Percentiles rank a stretch among this genome's conserved stretches.
phyloP scores from a whole-genome alignment of 768 basidiomycete species.

The Boletellus ananas region DNA sequence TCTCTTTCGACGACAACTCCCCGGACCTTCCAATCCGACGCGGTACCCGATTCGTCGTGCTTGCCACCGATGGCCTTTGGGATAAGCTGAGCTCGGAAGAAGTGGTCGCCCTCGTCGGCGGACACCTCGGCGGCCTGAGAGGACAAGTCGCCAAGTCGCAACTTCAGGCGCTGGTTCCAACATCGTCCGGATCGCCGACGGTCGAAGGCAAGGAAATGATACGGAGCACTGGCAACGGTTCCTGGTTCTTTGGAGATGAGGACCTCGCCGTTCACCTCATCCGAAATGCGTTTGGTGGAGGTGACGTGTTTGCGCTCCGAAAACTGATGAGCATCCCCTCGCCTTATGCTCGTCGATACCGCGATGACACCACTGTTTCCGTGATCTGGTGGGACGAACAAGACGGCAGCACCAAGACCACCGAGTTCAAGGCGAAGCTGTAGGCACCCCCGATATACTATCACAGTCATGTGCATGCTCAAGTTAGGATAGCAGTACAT shows the following conservation, averaged over 20 bases:
- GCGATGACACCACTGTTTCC: slow-evolving; percentile 84
- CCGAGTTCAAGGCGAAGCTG: slow-evolving; percentile 48
- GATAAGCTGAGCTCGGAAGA: slow-evolving; percentile 75
- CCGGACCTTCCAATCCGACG: slow-evolving; percentile 17
- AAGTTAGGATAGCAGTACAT: slow-evolving; percentile 3
- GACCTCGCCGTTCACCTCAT: slow-evolving; percentile 81
- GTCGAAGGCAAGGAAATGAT: slow-evolving; percentile 61
- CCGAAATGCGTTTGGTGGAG: slow-evolving; percentile 90
- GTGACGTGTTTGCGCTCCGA: slow-evolving; percentile 54
- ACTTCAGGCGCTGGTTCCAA: slow-evolving; percentile 54
- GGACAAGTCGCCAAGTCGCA: slow-evolving; percentile 59
- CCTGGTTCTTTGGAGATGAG: slow-evolving; percentile 78
- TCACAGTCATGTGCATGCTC: not conserved
- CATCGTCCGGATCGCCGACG: slow-evolving; percentile 45
- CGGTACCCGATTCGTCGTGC: slow-evolving; percentile 68
- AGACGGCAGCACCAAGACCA: slow-evolving; percentile 37
- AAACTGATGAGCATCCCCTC: slow-evolving; percentile 77
- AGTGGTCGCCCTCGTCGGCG: slow-evolving; percentile 82
- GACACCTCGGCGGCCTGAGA: slow-evolving; percentile 69
- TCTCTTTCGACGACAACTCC: slow-evolving; percentile 44
- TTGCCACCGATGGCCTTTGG: slow-evolving; percentile 88
- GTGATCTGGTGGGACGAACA: slow-evolving; percentile 80
- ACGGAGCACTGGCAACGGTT: slow-evolving; percentile 37
- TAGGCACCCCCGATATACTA: slow-evolving; percentile 23
- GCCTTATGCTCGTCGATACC: slow-evolving; percentile 68